Base-by-base conservation (phyloP, 768 basidiomycete species). In the Coprinopsis cinerea region DNA sequence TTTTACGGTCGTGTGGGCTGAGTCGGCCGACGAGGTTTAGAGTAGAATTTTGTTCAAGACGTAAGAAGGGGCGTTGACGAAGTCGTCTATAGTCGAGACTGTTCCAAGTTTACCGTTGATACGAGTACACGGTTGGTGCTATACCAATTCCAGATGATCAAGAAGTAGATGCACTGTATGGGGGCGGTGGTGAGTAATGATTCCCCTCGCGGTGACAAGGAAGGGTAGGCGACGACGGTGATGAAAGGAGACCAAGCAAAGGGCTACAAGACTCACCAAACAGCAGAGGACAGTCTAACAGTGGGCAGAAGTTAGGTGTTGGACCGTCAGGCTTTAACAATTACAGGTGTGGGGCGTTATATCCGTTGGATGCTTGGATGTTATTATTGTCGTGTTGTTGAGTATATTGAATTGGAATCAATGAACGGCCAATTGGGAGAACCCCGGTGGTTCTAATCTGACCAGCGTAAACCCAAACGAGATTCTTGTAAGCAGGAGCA, bases 271-370 rank as follows among this genome's bases (percentile, higher is more conserved):
- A 34, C 30, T 34, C 9, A 34, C 37, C 37, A 14, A 7, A 20
- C 9, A 7, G 18, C 9, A 10, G 10, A 39, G 18, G 18, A 23
- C 41, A 23, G 9, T 7, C 41, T 23, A 23, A 10, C 22, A 23
- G 5, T 23, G 41, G 41, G 18, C 9, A 24, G 41, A 26, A 9
- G n/a, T 34, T 34, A n/a, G 4, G 5, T 7, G 24, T 24, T 43
- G 41, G 41, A 43, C 41, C 41, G 41, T 43, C 25, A 23, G 5
- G 9, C 25, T 43, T 43, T 43, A 26, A 25, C 41, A 43, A 43
- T 43, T 43, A 23, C 17, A 11, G 5, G 24, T n/a, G 10, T 43
- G 22, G 5, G 20, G 41, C 17, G 41, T 43, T 43, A 43, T 24
- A 23, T 24, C 41, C 23, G 41, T 22, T 43, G n/a, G n/a, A n/a